phyloP scores from a whole-genome alignment of 345 rosid species.

The Citrus maxima region DNA sequence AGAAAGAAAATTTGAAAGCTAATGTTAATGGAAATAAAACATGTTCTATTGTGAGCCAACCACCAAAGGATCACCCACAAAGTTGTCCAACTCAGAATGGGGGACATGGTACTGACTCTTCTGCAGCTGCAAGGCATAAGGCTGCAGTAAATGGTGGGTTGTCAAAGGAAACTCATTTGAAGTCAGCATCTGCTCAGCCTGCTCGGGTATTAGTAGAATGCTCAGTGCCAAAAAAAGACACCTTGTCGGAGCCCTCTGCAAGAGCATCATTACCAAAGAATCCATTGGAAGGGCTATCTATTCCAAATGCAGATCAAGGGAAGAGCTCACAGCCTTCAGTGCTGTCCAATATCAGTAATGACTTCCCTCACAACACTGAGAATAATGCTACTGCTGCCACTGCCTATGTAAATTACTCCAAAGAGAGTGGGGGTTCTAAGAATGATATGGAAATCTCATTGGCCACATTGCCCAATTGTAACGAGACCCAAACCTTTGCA shows the following conservation, averaged over 20 bases:
- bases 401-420: slow-evolving; percentile 18
- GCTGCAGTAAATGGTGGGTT: slow-evolving; percentile 16
- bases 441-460: slow-evolving; percentile 9
- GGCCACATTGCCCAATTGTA: slow-evolving; percentile 2
- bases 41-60: slow-evolving; percentile 33
- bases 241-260: slow-evolving; percentile 9
- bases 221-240: slow-evolving; percentile 26
- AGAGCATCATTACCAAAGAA: slow-evolving; percentile 9
- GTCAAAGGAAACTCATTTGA: slow-evolving; percentile 26
- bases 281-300: slow-evolving; percentile 14
- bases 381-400: slow-evolving; percentile 9
- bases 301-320: slow-evolving; percentile 4
- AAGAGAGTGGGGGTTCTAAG: slow-evolving; percentile 18
- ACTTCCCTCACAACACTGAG: slow-evolving; percentile 19
- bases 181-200: slow-evolving; percentile 27
- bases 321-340: slow-evolving; percentile 16
- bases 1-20: slow-evolving; percentile 45
- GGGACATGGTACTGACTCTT: slow-evolving; percentile 17
- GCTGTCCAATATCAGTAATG: slow-evolving; percentile 14
- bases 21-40: slow-evolving; percentile 28
- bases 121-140: slow-evolving; percentile 25
- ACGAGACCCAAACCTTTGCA: slow-evolving; percentile 1
- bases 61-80: slow-evolving; percentile 25
- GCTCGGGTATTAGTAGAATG: slow-evolving; percentile 7
- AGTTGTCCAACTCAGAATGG: slow-evolving; percentile 30